phyloP scores from a whole-genome alignment of 208 protist genomes.

The Phytomonas francai region DNA sequence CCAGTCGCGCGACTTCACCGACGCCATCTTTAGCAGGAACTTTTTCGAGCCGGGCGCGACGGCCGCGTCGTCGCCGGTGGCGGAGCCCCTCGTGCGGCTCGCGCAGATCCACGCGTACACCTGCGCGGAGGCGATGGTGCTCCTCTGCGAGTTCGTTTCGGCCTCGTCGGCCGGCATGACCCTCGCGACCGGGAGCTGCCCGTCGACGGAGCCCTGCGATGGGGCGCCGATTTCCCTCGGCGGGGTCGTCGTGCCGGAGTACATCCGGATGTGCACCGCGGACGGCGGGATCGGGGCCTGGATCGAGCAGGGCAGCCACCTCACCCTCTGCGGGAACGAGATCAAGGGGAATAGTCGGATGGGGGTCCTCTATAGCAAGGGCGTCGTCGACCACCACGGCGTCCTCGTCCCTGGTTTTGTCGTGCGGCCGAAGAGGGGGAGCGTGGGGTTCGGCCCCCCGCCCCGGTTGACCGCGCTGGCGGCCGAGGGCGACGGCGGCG shows the following conservation, averaged over 20 bases:
- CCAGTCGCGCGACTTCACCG: constrained; percentile 40
- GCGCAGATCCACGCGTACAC: constrained; percentile 34
- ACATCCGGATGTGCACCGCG: constrained; percentile 41
- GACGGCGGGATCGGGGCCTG: constrained; percentile 80
- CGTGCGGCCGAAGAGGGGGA: constrained; percentile 8
- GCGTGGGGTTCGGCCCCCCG: not conserved
- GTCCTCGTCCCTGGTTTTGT: constrained; percentile 24
- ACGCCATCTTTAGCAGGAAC: constrained; percentile 12
- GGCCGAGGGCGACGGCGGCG: not conserved
- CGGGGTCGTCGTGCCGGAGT: constrained; percentile 30
- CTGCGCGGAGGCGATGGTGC: constrained; percentile 34
- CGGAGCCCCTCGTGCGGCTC: constrained; percentile 30
- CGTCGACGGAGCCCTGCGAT: constrained; percentile 18
- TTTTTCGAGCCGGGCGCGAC: constrained; percentile 15
- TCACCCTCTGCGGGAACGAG: constrained; percentile 33
- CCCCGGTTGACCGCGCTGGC: not conserved
- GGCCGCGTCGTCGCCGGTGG: constrained; percentile 10
- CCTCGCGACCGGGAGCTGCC: constrained; percentile 30
- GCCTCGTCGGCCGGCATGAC: constrained; percentile 34
- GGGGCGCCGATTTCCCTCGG: constrained; percentile 11
- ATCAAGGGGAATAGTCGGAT: constrained; percentile 45
- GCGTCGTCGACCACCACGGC: constrained; percentile 45
- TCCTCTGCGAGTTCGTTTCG: constrained; percentile 44
- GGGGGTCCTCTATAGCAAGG: constrained; percentile 50
- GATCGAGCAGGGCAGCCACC: constrained; percentile 56